Base-by-base conservation (phyloP, 768 basidiomycete genomes). In the Lactarius trivialis region DNA sequence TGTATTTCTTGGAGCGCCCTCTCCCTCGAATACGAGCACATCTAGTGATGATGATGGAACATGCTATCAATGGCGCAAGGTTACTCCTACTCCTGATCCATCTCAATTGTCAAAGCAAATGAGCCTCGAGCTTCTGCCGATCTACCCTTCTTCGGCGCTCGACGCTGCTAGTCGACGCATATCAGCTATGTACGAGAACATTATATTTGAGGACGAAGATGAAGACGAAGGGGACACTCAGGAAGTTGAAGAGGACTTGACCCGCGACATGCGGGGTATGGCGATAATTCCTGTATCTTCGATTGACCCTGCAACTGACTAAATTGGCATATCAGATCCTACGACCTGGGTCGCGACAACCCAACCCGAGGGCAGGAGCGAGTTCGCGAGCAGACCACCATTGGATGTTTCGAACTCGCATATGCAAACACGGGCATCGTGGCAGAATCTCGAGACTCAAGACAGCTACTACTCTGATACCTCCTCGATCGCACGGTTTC, bases 401-500 rank as follows among this genome's bases (percentile, higher is more conserved):
- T 56, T 72, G 24, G 68, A 63, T 12, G 62, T 62, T 8, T 67
- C 63, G n/a, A 48, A 28, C 7, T 61, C 60, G 19, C 58, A 45
- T 24, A 14, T 39, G 15, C 45, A 11, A 3, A 30, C 6, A 2
- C 30, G 6, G 6, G 2, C 30, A 34, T 36, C 41, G 14, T n/a
- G 32, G 39, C 37, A 54, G 33, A 33, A 59, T 12, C 9, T 45
- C 49, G 67, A 62, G 24, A 65, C 60, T 8, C 49, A 71, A 68
- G 55, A 76, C 73, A 2, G 77, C 77, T 0, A 75, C 64, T 83
- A 83, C 69, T 88, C 87, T 6, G 82, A 86, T 66, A 78, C 82
- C 0, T 86, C 86, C 0, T 90, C 89, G 19, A 87, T 92, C 65
- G 82, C 79, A 9, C 80, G 78, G 11, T 91, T 92, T 68, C 90